phyloP scores from a whole-genome alignment of 2,329 filamentous ascomycete genomes.

The Xylaria sp. region DNA sequence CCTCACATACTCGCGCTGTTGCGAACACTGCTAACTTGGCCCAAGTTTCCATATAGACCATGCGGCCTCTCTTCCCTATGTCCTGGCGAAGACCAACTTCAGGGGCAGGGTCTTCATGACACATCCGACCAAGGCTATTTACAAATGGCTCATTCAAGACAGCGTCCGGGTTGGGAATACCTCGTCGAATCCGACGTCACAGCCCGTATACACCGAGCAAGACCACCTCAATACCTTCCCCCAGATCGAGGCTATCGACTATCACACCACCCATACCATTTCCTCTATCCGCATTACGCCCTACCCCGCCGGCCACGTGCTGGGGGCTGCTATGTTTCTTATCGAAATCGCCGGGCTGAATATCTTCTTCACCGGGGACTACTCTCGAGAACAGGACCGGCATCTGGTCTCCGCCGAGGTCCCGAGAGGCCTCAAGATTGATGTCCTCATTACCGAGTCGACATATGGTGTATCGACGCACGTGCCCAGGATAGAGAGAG shows the following conservation, averaged over 20 bases:
- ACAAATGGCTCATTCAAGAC: slow-evolving; percentile 99
- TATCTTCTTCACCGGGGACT: slow-evolving; percentile 96
- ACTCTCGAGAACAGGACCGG: slow-evolving; percentile 91
- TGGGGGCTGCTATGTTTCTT: slow-evolving; percentile 97
- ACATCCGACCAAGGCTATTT: slow-evolving; percentile 98
- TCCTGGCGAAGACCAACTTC: slow-evolving; percentile 97
- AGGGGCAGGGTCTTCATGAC: slow-evolving; percentile 98
- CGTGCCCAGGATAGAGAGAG: slow-evolving; percentile 85
- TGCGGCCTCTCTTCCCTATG: slow-evolving; percentile 97
- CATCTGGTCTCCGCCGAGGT: slow-evolving; percentile 94
- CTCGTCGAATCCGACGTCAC: slow-evolving; percentile 63
- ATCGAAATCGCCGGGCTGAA: slow-evolving; percentile 97
- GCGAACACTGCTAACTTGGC: slow-evolving; percentile 19
- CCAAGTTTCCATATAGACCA: slow-evolving; percentile 95
- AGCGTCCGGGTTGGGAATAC: slow-evolving; percentile 86
- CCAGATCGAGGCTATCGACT: slow-evolving; percentile 95
- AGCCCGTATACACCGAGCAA: slow-evolving; percentile 90
- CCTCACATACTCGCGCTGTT: slow-evolving; percentile 3
- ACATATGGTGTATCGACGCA: slow-evolving; percentile 96
- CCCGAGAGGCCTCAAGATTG: slow-evolving; percentile 85
- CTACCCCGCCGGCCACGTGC: slow-evolving; percentile 95
- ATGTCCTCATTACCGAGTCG: slow-evolving; percentile 95
- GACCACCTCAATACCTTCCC: slow-evolving; percentile 94
- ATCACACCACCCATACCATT: slow-evolving; percentile 96
- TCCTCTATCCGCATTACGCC: slow-evolving; percentile 96